Evolutionary conservation across 2,329 filamentous ascomycete species (phyloP), one percentile per base, ranked within the genome.

Genomic region (Cladobotryum mycophilum): DNA sequence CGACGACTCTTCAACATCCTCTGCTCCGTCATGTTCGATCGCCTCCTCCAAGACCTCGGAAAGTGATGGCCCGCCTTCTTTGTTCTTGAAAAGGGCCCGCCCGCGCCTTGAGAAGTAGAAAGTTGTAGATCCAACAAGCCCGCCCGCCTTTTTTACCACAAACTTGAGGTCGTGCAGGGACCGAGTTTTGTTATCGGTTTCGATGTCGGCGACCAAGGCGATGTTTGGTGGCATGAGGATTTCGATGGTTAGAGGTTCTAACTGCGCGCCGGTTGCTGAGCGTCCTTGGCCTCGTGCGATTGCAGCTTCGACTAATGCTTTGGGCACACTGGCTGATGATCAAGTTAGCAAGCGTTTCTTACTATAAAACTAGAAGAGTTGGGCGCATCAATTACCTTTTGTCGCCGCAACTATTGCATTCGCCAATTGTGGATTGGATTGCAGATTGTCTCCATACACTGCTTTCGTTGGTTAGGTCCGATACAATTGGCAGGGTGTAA

Each of bases 71-170:
- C 67, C 64, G 20, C 64, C 68, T 22, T 69, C 78, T 55, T 76
- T 68, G 14, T 57, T 73, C 62, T 83, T 81, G 61, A 96, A 84
- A 3, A 85, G 74, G 25, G 90, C 78, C 47, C 84, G 78, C 2
- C 93, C 93, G 53, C 85, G 85, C 62, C 86, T 87, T 50, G 88
- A 79, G 66, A 99, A 99, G 61, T 95, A 78, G 69, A 92, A 97
- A 7, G 81, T 82, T 12, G 88, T 89, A 1, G 90, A 82, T 6
- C 88, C 86, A 2, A 82, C 72, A 2, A 76, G 80, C 5, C 86
- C 93, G 15, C 85, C 85, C 46, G 76, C 71, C 53, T 84, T 81
- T 65, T 90, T 95, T 49, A 95, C 76, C 2, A 86, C 70, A 45
- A 76, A 62, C 48, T 87, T 81, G 46, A 97, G 68, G 48, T 95